These are phyloP conservation scores for Aphelidium insulamus DNA, from an alignment of 371 early-diverging fungal species.

Conservation along the genomic window DNA sequence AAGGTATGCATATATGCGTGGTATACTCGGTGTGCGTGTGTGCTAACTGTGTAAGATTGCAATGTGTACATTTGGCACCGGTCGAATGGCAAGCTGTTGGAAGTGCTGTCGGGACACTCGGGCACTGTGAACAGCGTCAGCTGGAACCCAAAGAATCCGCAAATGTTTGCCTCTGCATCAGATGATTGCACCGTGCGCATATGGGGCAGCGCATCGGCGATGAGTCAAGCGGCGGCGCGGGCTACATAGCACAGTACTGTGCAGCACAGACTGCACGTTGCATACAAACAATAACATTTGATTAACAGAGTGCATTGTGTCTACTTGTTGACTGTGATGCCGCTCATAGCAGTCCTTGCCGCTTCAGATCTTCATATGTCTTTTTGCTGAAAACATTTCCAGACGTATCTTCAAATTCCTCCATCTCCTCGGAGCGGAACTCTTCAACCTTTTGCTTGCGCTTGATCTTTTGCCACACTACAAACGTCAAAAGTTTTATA, in stretches of 20 bases:
- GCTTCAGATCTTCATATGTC: conserved; percentile 82
- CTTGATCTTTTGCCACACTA: conserved; percentile 73
- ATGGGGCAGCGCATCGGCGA: too few relatives aligned
- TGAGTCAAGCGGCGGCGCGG: too few relatives aligned
- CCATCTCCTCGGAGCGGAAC: conserved; percentile 47
- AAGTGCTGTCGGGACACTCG: conserved; percentile 57
- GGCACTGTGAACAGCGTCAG: conserved; percentile 59
- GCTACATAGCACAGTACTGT: too few relatives aligned
- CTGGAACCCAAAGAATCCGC: conserved; percentile 44
- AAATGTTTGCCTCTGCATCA: conserved; percentile 70
- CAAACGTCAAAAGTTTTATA: neutral
- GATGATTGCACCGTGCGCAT: conserved; percentile 83
- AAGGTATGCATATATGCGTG: conserved; percentile 20
- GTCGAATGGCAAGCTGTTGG: conserved; percentile 43
- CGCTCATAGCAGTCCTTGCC: conserved; percentile 75
- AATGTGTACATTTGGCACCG: conserved; percentile 77
- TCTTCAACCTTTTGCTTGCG: conserved; percentile 27
- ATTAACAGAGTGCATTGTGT: neutral
- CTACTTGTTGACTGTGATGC: neutral
- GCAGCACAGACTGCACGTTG: too few relatives aligned
- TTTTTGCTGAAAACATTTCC: conserved; percentile 96
- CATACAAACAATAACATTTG: too few relatives aligned
- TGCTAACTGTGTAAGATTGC: conserved; percentile 18
- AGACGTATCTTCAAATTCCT: conserved; percentile 88
- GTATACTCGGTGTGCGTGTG: neutral